These are phyloP conservation scores for Annulohypoxylon bovei DNA, from an alignment of 495 filamentous ascomycete genomes.

Conservation along the genomic window DNA sequence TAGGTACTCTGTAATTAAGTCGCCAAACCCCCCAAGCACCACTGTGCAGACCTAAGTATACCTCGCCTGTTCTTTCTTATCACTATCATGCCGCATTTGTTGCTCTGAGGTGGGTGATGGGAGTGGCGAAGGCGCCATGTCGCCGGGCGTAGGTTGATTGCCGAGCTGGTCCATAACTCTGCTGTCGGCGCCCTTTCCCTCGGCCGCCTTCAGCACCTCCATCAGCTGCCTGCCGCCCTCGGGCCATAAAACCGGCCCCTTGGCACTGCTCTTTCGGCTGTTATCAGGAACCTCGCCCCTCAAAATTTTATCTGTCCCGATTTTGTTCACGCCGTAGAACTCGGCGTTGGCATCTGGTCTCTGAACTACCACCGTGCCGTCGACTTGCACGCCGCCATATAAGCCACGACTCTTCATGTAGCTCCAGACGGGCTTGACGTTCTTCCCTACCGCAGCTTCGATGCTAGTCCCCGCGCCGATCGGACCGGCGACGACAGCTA, in stretches of 20 bases:
- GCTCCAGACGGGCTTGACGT: slow-evolving; percentile 69
- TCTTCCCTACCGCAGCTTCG: slow-evolving; percentile 38
- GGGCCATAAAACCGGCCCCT: slow-evolving; percentile 43
- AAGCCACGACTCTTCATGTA: slow-evolving; percentile 83
- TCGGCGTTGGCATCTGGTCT: slow-evolving; percentile 79
- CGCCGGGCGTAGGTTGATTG: slow-evolving; percentile 69
- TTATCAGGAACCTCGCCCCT: slow-evolving; percentile 63
- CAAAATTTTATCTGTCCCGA: slow-evolving; percentile 69
- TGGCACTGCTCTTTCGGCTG: not conserved
- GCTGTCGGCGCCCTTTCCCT: slow-evolving; percentile 71
- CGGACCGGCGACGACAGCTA: slow-evolving; percentile 78
- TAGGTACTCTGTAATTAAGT: not conserved
- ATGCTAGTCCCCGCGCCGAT: slow-evolving; percentile 73
- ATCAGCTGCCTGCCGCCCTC: slow-evolving; percentile 58
- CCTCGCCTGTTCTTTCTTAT: slow-evolving; percentile 13
- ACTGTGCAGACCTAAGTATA: not conserved
- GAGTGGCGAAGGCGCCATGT: slow-evolving; percentile 51
- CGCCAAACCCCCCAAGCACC: not conserved
- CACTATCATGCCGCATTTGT: not conserved
- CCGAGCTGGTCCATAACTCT: slow-evolving; percentile 45
- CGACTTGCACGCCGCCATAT: slow-evolving; percentile 78
- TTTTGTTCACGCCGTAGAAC: slow-evolving; percentile 70
- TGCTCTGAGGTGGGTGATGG: slow-evolving; percentile 15
- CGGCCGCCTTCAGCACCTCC: slow-evolving; percentile 76
- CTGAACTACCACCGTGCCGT: slow-evolving; percentile 80